Conservation (phyloP, 352 stramenopile genomes). For the Globisporangium rhizosaccharum region DNA sequence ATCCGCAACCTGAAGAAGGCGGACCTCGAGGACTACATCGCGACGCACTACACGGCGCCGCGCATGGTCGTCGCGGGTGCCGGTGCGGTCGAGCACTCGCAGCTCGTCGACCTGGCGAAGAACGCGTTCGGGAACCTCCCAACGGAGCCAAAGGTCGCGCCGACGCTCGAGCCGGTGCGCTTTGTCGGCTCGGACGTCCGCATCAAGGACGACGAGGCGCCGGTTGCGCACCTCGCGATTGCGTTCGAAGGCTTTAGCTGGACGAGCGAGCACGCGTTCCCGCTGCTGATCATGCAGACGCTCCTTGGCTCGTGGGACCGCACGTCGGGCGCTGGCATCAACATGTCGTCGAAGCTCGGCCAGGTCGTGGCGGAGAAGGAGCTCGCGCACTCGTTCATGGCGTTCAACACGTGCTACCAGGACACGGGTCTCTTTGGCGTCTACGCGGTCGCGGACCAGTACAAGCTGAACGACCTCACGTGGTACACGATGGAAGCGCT, state of each 20-base stretch:
- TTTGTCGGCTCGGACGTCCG: constrained; percentile 90
- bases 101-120: constrained; percentile 96
- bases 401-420: constrained; percentile 99
- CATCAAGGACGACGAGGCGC: constrained; percentile 86
- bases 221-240: constrained; percentile 94
- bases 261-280: constrained; percentile 97
- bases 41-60: constrained; percentile 99
- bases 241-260: constrained; percentile 98
- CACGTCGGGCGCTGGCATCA: constrained; percentile 90
- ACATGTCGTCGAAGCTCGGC: constrained; percentile 95
- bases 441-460: constrained; percentile 93
- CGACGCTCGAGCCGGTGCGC: constrained; percentile 70
- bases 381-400: constrained; percentile 96
- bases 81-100: constrained; percentile 95
- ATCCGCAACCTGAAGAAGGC: constrained; percentile 90
- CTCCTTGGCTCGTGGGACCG: constrained; percentile 91
- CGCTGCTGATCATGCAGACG: constrained; percentile 97
- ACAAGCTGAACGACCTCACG: constrained; percentile 94
- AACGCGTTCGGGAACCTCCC: constrained; percentile 96
- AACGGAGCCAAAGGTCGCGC: constrained; percentile 58
- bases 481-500: constrained; percentile 95
- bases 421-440: constrained; percentile 99
- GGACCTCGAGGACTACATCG: constrained; percentile 97
- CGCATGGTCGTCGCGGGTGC: constrained; percentile 98
- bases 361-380: constrained; percentile 95